Conservation (phyloP, 805 yeast species). For the Metschnikowia cubensis region DNA sequence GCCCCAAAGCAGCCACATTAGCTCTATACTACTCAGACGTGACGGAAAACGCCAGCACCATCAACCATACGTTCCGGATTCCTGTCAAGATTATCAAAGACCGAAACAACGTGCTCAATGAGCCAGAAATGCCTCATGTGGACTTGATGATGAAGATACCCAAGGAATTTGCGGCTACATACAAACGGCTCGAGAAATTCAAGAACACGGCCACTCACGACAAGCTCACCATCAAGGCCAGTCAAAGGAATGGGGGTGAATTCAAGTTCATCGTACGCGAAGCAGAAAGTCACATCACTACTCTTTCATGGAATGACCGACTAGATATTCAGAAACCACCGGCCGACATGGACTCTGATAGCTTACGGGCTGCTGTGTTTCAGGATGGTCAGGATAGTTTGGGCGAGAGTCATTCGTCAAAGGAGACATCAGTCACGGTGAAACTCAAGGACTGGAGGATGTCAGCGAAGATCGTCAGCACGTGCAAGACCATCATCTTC, state of each 20-base stretch:
- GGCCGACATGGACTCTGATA: conserved; percentile 20
- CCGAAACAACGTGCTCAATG: conserved; percentile 48
- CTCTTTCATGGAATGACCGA: conserved; percentile 56
- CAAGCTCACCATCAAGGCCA: conserved; percentile 46
- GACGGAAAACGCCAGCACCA: conserved; percentile 37
- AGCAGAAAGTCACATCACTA: conserved; percentile 49
- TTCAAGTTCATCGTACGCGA: conserved; percentile 52
- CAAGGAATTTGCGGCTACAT: conserved; percentile 46
- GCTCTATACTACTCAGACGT: conserved; percentile 53
- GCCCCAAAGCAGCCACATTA: conserved; percentile 45
- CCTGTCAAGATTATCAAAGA: conserved; percentile 63
- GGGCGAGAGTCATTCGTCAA: conserved; percentile 18
- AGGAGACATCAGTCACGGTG: conserved; percentile 46
- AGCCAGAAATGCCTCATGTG: conserved; percentile 58
- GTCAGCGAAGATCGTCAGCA: conserved; percentile 56
- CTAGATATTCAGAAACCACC: conserved; percentile 42
- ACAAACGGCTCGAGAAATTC: conserved; percentile 65
- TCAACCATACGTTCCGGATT: conserved; percentile 64
- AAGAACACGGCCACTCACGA: conserved; percentile 40
- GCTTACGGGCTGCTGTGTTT: conserved; percentile 19
- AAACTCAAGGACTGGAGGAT: conserved; percentile 64
- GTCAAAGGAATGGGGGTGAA: conserved; percentile 42
- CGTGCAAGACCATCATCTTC: conserved; percentile 58
- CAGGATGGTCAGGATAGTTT: conserved; percentile 7
- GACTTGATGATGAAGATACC: conserved; percentile 54